phyloP scores from a whole-genome alignment of 2,329 filamentous ascomycete genomes.

The Gyromitra esculenta region DNA sequence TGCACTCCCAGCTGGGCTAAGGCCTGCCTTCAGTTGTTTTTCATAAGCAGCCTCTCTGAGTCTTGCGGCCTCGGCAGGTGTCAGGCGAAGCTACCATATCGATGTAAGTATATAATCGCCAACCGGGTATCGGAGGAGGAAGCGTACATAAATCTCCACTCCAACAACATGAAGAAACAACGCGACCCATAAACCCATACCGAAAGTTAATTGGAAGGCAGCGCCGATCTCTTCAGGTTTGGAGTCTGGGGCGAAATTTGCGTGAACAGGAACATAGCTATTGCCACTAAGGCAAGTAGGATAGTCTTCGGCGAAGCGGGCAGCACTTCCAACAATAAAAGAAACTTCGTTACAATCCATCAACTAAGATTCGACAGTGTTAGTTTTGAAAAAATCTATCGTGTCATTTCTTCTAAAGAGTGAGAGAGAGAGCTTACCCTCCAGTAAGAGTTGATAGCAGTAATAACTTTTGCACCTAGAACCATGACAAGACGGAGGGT shows the following conservation, averaged over 20 bases:
- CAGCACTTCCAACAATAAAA: slow-evolving; percentile 35
- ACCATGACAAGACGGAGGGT: slow-evolving; percentile 57
- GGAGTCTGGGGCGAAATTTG: slow-evolving; percentile 8
- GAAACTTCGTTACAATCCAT: slow-evolving; percentile 40
- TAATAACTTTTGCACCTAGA: slow-evolving; percentile 29
- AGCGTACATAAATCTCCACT: slow-evolving; percentile 65
- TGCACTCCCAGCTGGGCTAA: slow-evolving; percentile 64
- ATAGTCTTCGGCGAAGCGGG: slow-evolving; percentile 47
- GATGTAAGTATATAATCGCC: slow-evolving; percentile 24
- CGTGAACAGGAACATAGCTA: slow-evolving; percentile 19
- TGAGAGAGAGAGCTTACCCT: not conserved
- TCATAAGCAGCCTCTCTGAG: slow-evolving; percentile 68
- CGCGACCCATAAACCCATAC: slow-evolving; percentile 67
- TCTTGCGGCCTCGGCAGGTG: slow-evolving; percentile 66
- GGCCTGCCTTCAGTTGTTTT: slow-evolving; percentile 67
- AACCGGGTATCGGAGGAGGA: not conserved
- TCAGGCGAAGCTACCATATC: slow-evolving; percentile 65
- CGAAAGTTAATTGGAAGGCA: slow-evolving; percentile 65
- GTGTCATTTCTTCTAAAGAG: not conserved
- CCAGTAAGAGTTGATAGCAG: slow-evolving; percentile 36
- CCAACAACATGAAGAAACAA: slow-evolving; percentile 65
- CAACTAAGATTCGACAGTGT: slow-evolving; percentile 4
- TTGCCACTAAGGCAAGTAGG: slow-evolving; percentile 8
- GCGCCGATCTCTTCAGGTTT: slow-evolving; percentile 61
- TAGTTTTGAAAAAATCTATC: not conserved